Conservation (phyloP, 306 rosid species). For the Trifolium subterraneum region DNA sequence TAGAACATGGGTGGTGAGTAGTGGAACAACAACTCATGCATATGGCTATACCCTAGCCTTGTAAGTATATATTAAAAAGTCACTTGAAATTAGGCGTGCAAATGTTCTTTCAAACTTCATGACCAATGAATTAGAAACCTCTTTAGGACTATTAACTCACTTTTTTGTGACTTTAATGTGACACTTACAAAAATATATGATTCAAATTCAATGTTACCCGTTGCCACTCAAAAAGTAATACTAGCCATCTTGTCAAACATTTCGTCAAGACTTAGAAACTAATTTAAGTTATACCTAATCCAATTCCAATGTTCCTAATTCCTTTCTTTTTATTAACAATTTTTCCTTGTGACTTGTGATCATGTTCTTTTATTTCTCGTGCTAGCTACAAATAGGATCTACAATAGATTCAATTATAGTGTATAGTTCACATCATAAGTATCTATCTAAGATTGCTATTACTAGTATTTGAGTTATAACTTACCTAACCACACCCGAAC, state of each 20-base stretch:
- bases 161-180: conserved; percentile 5
- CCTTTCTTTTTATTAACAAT: conserved; percentile 20
- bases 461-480: neutral
- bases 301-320: neutral
- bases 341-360: conserved; percentile 28
- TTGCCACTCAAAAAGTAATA: conserved; percentile 43
- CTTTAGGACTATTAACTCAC: conserved; percentile 33
- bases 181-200: neutral
- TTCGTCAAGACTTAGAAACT: neutral
- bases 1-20: conserved; percentile 37
- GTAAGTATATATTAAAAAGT: conserved; percentile 1
- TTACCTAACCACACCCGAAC: conserved; percentile 25
- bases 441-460: conserved; percentile 25
- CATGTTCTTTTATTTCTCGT: conserved; percentile 36
- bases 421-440: conserved; percentile 43
- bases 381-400: conserved; percentile 36
- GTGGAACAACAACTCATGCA: conserved; percentile 27
- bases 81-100: conserved; percentile 42
- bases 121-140: conserved; percentile 41
- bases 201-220: conserved; percentile 43
- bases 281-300: neutral
- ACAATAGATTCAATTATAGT: conserved; percentile 18
- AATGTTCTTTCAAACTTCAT: conserved; percentile 42
- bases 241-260: conserved; percentile 39
- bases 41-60: conserved; percentile 24